Conservation (phyloP, 192 early-diverging fungal species). For the Entomortierella parvispora region DNA sequence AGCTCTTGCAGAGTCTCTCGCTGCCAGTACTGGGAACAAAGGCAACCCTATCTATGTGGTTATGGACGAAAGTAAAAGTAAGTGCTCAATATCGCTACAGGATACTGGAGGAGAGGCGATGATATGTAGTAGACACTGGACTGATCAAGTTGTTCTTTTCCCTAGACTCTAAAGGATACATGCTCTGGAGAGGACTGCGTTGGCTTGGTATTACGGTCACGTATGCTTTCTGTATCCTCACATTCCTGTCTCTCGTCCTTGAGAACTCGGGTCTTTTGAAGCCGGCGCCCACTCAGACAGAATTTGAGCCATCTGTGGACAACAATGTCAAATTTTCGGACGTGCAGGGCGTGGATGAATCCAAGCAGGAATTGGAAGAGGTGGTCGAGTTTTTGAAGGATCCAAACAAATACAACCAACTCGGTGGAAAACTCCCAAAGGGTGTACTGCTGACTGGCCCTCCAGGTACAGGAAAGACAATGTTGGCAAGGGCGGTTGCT, state of each 20-base stretch:
- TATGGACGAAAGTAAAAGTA: slow-evolving; percentile 63
- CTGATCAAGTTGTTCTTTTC: background rate
- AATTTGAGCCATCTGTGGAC: slow-evolving; percentile 66
- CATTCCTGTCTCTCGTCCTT: slow-evolving; percentile 71
- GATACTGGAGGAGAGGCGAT: background rate
- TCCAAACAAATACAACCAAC: slow-evolving; percentile 88
- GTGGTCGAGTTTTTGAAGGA: slow-evolving; percentile 95
- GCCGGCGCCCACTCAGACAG: slow-evolving; percentile 64
- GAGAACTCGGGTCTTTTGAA: slow-evolving; percentile 79
- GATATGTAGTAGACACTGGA: too few relatives aligned
- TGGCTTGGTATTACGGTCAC: slow-evolving; percentile 71
- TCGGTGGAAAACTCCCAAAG: slow-evolving; percentile 96
- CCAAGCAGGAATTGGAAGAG: slow-evolving; percentile 97
- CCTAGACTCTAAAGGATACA: slow-evolving; percentile 59
- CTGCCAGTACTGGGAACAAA: slow-evolving; percentile 59
- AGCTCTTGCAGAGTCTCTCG: slow-evolving; percentile 29
- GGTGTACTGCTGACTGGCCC: slow-evolving; percentile 90
- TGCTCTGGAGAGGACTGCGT: slow-evolving; percentile 66
- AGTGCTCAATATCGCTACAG: background rate
- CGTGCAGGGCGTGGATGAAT: slow-evolving; percentile 98
- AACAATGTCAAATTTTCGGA: slow-evolving; percentile 88
- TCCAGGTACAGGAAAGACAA: slow-evolving; percentile 98
- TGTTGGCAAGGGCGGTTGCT: slow-evolving; percentile 95
- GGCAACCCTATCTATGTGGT: slow-evolving; percentile 71
- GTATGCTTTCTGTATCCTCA: slow-evolving; percentile 78